These are phyloP conservation scores for Pichia sp. DNA, from an alignment of 1,139 yeast species.

Conservation along the genomic window DNA sequence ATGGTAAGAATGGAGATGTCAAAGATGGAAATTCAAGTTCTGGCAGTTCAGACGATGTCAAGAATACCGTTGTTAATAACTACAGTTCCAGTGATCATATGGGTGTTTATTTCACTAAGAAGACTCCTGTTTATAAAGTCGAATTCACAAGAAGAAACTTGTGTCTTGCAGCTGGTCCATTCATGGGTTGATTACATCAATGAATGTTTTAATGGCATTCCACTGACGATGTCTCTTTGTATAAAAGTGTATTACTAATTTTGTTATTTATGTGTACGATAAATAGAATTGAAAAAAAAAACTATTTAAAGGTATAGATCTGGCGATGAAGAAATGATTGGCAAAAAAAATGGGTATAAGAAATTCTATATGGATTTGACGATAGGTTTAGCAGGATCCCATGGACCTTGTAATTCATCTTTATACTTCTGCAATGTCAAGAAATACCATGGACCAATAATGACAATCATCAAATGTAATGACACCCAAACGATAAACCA, in stretches of 20 bases:
- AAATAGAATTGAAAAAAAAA: not conserved
- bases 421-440: constrained; percentile 74
- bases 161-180: constrained; percentile 93
- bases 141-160: constrained; percentile 89
- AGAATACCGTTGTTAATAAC: constrained; percentile 8
- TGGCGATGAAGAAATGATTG: not conserved
- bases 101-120: constrained; percentile 92
- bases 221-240: too few species aligned
- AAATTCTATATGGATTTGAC: constrained; percentile 27
- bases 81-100: constrained; percentile 58
- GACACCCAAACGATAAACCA: constrained; percentile 48
- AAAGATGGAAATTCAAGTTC: constrained; percentile 12
- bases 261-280: not conserved
- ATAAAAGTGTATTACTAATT: not conserved
- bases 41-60: constrained; percentile 25
- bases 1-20: constrained; percentile 18
- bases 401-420: constrained; percentile 88
- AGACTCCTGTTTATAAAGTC: constrained; percentile 91
- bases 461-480: constrained; percentile 45
- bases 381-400: constrained; percentile 85
- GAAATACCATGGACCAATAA: constrained; percentile 71
- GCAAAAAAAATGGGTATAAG: not conserved
- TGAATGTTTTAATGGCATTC: too few species aligned
- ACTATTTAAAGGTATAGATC: too few species aligned
- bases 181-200: constrained; percentile 31